These are phyloP conservation scores for Termitomyces sp. DNA, from an alignment of 768 basidiomycete genomes.

Conservation along the genomic window DNA sequence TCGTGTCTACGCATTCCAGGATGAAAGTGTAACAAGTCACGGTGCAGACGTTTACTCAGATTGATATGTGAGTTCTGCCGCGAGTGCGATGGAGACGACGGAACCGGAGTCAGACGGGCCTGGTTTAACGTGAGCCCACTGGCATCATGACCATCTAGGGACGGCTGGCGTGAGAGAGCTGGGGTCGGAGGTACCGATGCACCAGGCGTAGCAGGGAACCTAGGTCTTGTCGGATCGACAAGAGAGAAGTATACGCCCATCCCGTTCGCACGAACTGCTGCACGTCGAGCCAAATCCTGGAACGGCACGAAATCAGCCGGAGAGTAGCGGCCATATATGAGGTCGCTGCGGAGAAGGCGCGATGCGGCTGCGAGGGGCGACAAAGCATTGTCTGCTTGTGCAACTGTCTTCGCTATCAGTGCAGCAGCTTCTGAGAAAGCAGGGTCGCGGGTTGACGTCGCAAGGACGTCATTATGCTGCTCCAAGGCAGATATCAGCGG, in stretches of 20 bases:
- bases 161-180: conserved; percentile 8
- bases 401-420: conserved; percentile 24
- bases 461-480: conserved; percentile 41
- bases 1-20: conserved; percentile 35
- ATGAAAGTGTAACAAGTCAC: conserved; percentile 31
- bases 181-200: conserved; percentile 28
- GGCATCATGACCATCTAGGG: background rate
- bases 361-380: conserved; percentile 45
- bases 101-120: background rate
- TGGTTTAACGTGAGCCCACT: background rate
- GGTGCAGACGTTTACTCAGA: conserved; percentile 27
- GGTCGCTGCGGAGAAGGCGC: conserved; percentile 50
- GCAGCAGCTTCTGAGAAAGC: conserved; percentile 28
- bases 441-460: conserved; percentile 32
- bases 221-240: conserved; percentile 57
- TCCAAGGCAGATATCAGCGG: conserved; percentile 41
- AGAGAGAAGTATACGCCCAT: conserved; percentile 55
- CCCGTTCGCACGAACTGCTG: conserved; percentile 56
- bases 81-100: conserved; percentile 5
- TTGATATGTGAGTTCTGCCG: conserved; percentile 17
- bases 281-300: conserved; percentile 40
- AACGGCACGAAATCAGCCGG: conserved; percentile 50
- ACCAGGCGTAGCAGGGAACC: conserved; percentile 45
- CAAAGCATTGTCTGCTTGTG: conserved; percentile 42
- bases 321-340: conserved; percentile 54